Base-by-base conservation (phyloP, 2,329 filamentous ascomycete genomes). In the Pseudocercospora musae region DNA sequence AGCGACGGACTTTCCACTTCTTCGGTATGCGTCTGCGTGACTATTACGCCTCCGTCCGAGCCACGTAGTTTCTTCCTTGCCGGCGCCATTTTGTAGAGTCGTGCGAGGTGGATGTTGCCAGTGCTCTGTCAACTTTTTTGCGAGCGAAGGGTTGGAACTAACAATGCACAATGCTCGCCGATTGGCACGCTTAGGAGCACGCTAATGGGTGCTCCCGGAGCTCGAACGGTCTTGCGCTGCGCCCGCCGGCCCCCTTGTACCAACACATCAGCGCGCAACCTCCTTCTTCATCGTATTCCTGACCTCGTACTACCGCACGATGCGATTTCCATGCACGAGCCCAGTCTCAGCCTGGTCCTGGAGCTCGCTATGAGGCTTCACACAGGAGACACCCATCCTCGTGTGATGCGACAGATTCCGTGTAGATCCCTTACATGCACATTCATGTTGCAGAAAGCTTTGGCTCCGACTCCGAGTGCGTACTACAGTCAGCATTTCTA, bases 1-100 rank as follows among this genome's bases (percentile, higher is more conserved):
- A 40, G 48, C n/a, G n/a, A 6, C 31, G n/a, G 21, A 13, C 52
- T 54, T 23, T 57, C 60, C 4, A 46, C 21, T 8, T 65, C 50
- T 27, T 68, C 68, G 9, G 55, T 29, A 8, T 57, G 23, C 20
- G 31, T 52, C 33, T 55, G 40, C 20, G 71, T 60, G 25, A 62
- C 62, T 31, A 66, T 69, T 9, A 65, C 68, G 42, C 44, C 62
- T 52, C 70, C 72, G 54, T 72, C 66, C 4, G 72, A 72, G 8
- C 72, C 66, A 50, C 68, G 68, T 49, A 71, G 71, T 62, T 73
- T 73, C 63, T 74, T 74, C 54, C 62, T 68, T 62, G 70, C 70
- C 21, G 69, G 72, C 44, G 67, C 70, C 72, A 74, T 72, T 6
- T 18, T 58, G 33, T 23, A 40, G n/a, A 4, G 10, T 60, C 42